Base-by-base conservation (phyloP, 148 eudicot species). In the Chenopodium berlandieri region DNA sequence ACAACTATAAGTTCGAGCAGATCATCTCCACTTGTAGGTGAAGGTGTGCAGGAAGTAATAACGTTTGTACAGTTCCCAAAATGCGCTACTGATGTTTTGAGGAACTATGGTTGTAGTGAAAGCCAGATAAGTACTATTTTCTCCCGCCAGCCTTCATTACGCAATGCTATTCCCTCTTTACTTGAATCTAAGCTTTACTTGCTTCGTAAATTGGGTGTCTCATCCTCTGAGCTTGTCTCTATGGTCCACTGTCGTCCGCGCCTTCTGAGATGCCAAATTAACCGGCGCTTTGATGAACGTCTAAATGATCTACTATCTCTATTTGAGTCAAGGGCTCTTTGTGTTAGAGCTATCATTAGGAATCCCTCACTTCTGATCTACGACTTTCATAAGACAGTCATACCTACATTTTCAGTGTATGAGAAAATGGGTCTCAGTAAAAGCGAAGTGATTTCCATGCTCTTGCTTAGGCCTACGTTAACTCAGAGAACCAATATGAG, bases 361-460 rank as follows among this genome's bases (percentile, higher is more conserved):
- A 94, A 92, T 73, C 98, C 98, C 63, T 91, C 98, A n/a, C 82
- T 92, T 9, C 86, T 94, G 31, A 82, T 83, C 30, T 92, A 92
- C 77, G 92, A 92, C 85, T 86, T 90, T 40, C 79, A 85, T 9
- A 78, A 84, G 19, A 82, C 73, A 23, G 82, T 91, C 23, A 84
- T 78, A 63, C 95, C 97, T 1, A 80, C 86, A 0, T n/a, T 94
- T 34, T 84, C 78, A 11, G 20, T 85, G 67, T 92, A 92, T 66
- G 87, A 91, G 64, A 71, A 80, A 25, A 14, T 93, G 87, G 97
- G 95, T 66, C 56, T 94, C 48, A 82, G 78, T 67, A 84, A 75
- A 76, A 23, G 65, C 19, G 97, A 91, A 76, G 82, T 94, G 67
- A 75, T 86, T 46, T 44, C 79, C 58, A 84, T 94, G 91, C 87